Percentiles rank a stretch among this genome's conserved stretches.
These are phyloP conservation scores for Danielia oregonensis DNA, from an alignment of 805 yeast genomes.

Conservation along the genomic window DNA sequence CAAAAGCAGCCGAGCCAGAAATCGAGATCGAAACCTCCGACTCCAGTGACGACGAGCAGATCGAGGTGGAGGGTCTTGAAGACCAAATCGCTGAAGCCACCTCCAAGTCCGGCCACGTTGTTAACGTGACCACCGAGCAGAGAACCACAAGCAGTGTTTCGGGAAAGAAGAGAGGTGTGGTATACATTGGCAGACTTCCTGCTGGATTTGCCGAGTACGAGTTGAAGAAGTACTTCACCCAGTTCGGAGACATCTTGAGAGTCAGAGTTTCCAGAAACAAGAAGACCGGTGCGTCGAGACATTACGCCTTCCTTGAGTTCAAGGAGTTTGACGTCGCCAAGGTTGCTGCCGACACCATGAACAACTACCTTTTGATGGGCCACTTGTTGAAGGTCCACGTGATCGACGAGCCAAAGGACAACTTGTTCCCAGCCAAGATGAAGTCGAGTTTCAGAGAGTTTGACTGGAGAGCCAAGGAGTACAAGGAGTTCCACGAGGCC, in stretches of 20 bases:
- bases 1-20: not conserved
- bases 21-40: slow-evolving; percentile 2
- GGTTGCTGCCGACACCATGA: slow-evolving; percentile 92
- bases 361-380: slow-evolving; percentile 85
- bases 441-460: slow-evolving; percentile 11
- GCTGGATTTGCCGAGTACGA: slow-evolving; percentile 86
- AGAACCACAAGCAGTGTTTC: slow-evolving; percentile 21
- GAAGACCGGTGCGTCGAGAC: slow-evolving; percentile 86
- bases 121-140: slow-evolving; percentile 18
- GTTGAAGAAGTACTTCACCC: slow-evolving; percentile 74
- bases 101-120: slow-evolving; percentile 18
- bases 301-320: slow-evolving; percentile 88
- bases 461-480: slow-evolving; percentile 12
- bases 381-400: slow-evolving; percentile 68
- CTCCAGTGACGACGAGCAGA: slow-evolving; percentile 10
- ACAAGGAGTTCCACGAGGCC: slow-evolving; percentile 51
- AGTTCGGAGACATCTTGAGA: slow-evolving; percentile 82
- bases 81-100: slow-evolving; percentile 1
- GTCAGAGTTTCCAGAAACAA: slow-evolving; percentile 83
- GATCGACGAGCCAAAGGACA: slow-evolving; percentile 54
- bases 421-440: slow-evolving; percentile 35
- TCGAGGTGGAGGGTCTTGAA: slow-evolving; percentile 11
- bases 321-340: slow-evolving; percentile 69
- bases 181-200: slow-evolving; percentile 91
- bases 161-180: slow-evolving; percentile 50